Conservation (phyloP, 1,284 basidiomycete genomes). For the Ganoderma sinense region DNA sequence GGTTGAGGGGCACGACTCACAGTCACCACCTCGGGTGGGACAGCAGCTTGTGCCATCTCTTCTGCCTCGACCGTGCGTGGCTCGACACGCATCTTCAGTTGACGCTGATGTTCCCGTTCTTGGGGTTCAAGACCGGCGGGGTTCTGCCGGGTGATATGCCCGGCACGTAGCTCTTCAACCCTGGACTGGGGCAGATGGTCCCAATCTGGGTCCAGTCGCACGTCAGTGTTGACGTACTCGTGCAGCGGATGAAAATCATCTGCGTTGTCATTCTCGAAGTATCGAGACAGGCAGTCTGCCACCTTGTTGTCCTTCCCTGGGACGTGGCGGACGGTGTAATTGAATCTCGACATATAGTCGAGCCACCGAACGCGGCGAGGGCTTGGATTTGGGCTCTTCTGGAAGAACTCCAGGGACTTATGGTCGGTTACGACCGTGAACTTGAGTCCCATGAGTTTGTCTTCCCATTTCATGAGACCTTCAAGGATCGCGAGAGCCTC, state of each 20-base stretch:
- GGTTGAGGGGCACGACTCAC: too few relatives aligned
- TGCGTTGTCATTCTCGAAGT: constrained; percentile 39
- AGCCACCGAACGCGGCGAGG: constrained; percentile 41
- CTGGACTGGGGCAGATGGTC: constrained; percentile 30
- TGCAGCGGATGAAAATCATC: constrained; percentile 32
- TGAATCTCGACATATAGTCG: constrained; percentile 44
- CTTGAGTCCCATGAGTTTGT: constrained; percentile 39
- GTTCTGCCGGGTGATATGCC: constrained; percentile 7
- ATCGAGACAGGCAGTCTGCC: constrained; percentile 43
- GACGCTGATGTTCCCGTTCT: background rate
- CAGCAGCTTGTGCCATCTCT: constrained; percentile 7
- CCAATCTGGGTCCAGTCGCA: constrained; percentile 34
- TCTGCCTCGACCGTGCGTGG: constrained; percentile 1
- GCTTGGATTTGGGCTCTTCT: constrained; percentile 32
- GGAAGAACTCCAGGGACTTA: constrained; percentile 44
- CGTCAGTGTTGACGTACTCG: constrained; percentile 41
- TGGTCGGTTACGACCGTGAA: constrained; percentile 49
- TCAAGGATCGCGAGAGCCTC: constrained; percentile 48
- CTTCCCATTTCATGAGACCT: constrained; percentile 47
- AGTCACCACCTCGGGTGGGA: too few relatives aligned
- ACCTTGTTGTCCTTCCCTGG: constrained; percentile 43
- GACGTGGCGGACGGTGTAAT: constrained; percentile 43
- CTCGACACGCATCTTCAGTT: background rate
- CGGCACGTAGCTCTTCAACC: constrained; percentile 12
- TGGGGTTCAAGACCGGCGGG: background rate